Evolutionary conservation across 352 stramenopile species (phyloP).

Genomic region (Globisporangium emineosum): DNA sequence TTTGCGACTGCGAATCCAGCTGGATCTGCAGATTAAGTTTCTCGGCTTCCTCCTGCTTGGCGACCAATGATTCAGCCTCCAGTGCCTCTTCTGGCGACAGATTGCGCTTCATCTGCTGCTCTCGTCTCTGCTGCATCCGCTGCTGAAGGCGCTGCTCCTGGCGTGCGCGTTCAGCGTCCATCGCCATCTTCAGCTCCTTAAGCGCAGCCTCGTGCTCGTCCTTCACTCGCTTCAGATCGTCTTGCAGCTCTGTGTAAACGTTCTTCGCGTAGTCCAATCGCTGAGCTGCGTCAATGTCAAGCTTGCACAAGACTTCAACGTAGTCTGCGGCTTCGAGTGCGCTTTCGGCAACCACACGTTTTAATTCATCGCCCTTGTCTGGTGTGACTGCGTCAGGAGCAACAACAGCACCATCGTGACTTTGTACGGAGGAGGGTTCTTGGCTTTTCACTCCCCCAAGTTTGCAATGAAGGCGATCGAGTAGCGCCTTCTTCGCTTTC

Average conservation of each 20-base stretch:
- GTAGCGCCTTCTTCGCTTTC: background rate
- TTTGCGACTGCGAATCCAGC: constrained; percentile 1
- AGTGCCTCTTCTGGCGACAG: background rate
- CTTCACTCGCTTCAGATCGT: constrained; percentile 2
- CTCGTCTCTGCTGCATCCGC: constrained; percentile 4
- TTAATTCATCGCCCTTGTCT: background rate
- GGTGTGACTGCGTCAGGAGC: background rate
- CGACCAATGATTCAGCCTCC: background rate
- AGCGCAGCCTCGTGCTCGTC: background rate
- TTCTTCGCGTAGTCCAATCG: background rate
- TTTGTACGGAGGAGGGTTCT: background rate
- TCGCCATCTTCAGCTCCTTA: background rate
- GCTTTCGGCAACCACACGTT: background rate
- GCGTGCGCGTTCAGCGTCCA: background rate
- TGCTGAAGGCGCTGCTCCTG: constrained; percentile 2
- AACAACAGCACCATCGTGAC: background rate
- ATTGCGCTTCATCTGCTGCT: constrained; percentile 6
- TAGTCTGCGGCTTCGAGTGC: background rate
- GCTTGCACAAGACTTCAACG: background rate
- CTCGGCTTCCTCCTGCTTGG: constrained; percentile 3
- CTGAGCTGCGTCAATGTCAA: background rate
- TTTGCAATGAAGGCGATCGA: background rate
- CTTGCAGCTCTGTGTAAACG: background rate
- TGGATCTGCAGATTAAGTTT: background rate
- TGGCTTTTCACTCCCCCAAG: background rate